Evolutionary conservation across 805 yeast species (phyloP).

Genomic region (Torulaspora indica): DNA sequence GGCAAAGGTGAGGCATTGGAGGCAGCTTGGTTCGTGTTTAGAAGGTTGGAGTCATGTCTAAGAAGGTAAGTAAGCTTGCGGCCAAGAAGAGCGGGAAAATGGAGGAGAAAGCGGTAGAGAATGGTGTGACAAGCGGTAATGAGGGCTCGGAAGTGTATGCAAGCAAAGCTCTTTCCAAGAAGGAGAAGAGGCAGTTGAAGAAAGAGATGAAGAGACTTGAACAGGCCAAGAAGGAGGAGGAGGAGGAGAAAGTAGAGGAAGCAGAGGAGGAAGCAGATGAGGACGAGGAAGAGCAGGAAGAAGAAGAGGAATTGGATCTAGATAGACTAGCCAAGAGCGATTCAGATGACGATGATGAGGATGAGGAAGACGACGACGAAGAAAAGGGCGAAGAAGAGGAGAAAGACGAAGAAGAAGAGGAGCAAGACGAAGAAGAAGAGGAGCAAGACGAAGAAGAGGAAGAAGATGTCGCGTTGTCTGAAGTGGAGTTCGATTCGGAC

Average conservation of each 20-base stretch:
- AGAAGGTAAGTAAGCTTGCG: slow-evolving; percentile 31
- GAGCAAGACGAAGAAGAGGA: slow-evolving; percentile 63
- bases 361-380: slow-evolving; percentile 42
- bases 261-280: slow-evolving; percentile 39
- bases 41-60: slow-evolving; percentile 27
- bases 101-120: slow-evolving; percentile 32
- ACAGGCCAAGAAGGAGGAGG: slow-evolving; percentile 30
- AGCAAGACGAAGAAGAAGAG: slow-evolving; percentile 47
- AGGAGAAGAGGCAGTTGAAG: slow-evolving; percentile 57
- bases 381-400: slow-evolving; percentile 41
- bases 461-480: slow-evolving; percentile 83
- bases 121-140: slow-evolving; percentile 15
- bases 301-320: slow-evolving; percentile 44
- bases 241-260: slow-evolving; percentile 44
- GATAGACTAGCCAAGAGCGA: slow-evolving; percentile 55
- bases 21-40: neutral
- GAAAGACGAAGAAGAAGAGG: slow-evolving; percentile 44
- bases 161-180: slow-evolving; percentile 53
- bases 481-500: slow-evolving; percentile 88
- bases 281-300: slow-evolving; percentile 44
- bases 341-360: slow-evolving; percentile 41
- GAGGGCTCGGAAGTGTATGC: slow-evolving; percentile 38
- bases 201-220: slow-evolving; percentile 38
- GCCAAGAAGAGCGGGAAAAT: slow-evolving; percentile 14
- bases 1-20: neutral